phyloP scores from a whole-genome alignment of 495 filamentous ascomycete genomes.

The Copromyces sp. region DNA sequence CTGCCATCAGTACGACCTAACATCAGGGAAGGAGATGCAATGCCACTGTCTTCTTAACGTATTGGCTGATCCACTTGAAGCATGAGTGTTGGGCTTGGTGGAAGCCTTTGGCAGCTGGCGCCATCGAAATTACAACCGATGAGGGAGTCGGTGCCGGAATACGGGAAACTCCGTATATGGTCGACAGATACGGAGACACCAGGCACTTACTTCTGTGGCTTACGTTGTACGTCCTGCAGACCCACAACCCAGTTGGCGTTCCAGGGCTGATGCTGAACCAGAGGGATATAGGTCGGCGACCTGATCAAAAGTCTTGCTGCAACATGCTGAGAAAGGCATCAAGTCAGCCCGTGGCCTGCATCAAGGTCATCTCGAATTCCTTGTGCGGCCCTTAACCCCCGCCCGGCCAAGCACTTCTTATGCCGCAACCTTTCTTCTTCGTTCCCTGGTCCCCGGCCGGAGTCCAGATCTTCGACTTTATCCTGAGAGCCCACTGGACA shows the following conservation, averaged over 20 bases:
- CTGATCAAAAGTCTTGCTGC: background rate
- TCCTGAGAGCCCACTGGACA: background rate
- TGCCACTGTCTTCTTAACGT: background rate
- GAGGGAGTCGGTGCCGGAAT: background rate
- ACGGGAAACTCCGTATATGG: background rate
- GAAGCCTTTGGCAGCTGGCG: background rate
- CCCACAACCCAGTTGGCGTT: background rate
- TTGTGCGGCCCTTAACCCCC: background rate
- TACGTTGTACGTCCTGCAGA: background rate
- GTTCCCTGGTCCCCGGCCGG: background rate
- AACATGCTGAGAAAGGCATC: background rate
- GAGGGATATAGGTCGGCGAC: background rate
- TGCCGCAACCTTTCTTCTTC: background rate
- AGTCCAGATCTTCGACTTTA: background rate
- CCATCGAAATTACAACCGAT: background rate
- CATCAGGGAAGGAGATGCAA: background rate
- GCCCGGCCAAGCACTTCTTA: background rate
- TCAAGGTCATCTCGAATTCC: background rate
- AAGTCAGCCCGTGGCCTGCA: constrained; percentile 1
- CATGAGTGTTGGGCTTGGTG: background rate
- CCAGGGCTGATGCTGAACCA: background rate
- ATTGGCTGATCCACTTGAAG: background rate
- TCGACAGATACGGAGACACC: background rate
- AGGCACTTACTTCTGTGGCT: background rate
- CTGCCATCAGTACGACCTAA: background rate